Base-by-base conservation (phyloP, 2,329 filamentous ascomycete species). In the Emergomyces orientalis region DNA sequence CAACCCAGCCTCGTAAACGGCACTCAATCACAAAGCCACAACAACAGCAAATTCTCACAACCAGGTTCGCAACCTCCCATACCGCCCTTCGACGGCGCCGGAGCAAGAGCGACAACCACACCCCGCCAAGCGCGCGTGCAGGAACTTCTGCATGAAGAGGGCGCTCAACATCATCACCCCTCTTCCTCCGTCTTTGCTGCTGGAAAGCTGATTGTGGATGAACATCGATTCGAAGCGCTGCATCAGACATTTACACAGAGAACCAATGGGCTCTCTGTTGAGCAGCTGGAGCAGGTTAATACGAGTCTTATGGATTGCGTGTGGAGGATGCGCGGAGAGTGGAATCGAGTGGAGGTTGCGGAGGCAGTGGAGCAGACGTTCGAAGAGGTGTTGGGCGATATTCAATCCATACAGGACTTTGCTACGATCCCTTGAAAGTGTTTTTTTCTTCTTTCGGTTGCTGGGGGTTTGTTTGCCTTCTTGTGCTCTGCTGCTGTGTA, bases 251-350 rank as follows among this genome's bases (percentile, higher is more conserved):
- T 96, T 41, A 86, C 87, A 0, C 77, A 83, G 34, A 80, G 82
- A 54, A 93, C 89, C 1, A 87, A 85, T 25, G 90, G 90, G 0
- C 90, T 89, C 73, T 89, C 88, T 0, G 89, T 99, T 60, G 94
- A 99, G 77, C 93, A 99, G 74, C 79, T 99, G 25, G 93, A 97
- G 79, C 93, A 97, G 75, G 87, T 97, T 73, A 92, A 92, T 73
- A 88, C 91, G 8, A 86, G 88, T 67, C 79, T 97, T 66, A 97
- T 97, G 93, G 89, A 93, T 65, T 86, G 87, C 66, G 84, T 97
- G 54, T 99, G 94, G 94, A 82, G 82, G 65, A 84, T 83, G 64
- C 84, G 91, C 59, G 82, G 85, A 57, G 87, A 95, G 70, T 94
- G 90, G 85, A 94, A 99, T 75, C 85, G 94, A 52, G 87, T 86